Base-by-base conservation (phyloP, 768 basidiomycete species). In the Epithele typhae region DNA sequence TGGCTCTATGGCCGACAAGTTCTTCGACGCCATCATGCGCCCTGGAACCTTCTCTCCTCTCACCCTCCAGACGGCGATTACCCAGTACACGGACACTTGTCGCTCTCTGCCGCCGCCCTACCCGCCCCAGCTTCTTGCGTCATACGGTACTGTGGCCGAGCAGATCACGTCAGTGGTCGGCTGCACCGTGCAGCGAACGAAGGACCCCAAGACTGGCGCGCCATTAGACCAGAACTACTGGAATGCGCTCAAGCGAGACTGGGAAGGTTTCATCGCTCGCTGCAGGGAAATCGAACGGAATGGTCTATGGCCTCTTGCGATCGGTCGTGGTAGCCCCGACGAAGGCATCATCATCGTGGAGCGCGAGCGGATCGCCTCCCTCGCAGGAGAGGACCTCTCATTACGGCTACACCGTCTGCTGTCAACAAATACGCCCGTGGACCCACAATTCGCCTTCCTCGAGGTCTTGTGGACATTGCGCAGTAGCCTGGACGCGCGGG, bases 201-300 rank as follows among this genome's bases (percentile, higher is more conserved):
- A 75, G 34, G 85, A 89, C 58, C 74, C 83, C 0, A 81, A 85
- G 50, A 92, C 89, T 3, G 92, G 92, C 14, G 84, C 84, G 30
- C 73, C 81, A 37, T 82, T 86, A 53, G 75, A 91, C 59, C 79
- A 81, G 37, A 83, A 81, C 36, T 92, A 91, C 60, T 86, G 89
- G 81, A 85, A 79, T 55, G 82, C 85, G 0, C 65, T 96, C 56
- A 93, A 90, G 63, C 71, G 88, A 37, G 93, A 97, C 57, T 98
- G 95, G 94, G 88, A 97, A 59, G 92, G 94, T 3, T 94, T 97
- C 58, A 82, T 94, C 51, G 87, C 93, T 7, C 78, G 90, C 46
- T 93, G 91, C 59, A 79, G 87, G 43, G 91, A 92, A 53, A 73
- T 93, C n/a, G 94, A 96, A 66, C 83, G 88, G 35, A 81, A 81